Evolutionary conservation across 2,329 filamentous ascomycete genomes (phyloP).

Genomic region (Alternaria metachromatica): DNA sequence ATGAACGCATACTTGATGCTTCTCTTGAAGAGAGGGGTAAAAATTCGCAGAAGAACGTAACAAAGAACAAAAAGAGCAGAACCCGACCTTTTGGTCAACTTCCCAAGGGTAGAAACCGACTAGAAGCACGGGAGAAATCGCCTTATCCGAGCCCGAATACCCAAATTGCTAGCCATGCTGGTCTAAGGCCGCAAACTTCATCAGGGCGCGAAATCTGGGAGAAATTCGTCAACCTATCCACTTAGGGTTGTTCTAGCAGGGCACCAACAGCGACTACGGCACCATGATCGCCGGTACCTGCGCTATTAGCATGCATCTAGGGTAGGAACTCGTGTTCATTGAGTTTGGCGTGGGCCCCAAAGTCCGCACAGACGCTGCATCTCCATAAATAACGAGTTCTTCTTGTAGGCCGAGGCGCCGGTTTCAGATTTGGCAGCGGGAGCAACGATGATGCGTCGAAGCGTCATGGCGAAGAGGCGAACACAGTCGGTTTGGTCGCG

Average conservation of each 20-base stretch:
- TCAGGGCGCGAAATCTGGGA: neutral
- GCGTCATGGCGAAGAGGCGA: constrained; percentile 4
- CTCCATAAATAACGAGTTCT: neutral
- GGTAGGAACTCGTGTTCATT: neutral
- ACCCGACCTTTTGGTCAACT: constrained; percentile 5
- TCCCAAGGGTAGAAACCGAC: neutral
- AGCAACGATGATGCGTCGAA: neutral
- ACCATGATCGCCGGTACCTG: constrained; percentile 2
- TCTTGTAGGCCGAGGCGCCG: neutral
- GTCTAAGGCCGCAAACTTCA: neutral
- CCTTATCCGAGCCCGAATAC: neutral
- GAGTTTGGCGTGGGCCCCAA: neutral
- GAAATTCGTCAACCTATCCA: neutral
- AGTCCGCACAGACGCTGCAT: neutral
- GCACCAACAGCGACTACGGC: neutral
- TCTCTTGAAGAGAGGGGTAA: neutral
- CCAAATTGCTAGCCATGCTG: constrained; percentile 1
- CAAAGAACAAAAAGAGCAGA: neutral
- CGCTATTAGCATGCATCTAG: neutral
- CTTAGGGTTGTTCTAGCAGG: neutral
- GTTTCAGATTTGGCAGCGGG: neutral
- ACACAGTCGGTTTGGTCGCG: neutral
- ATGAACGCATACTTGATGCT: constrained; percentile 7
- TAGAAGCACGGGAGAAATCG: constrained; percentile 1
- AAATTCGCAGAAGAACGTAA: neutral